phyloP scores from a whole-genome alignment of 73 alveolate species.

The Paraurostyla sp. region DNA sequence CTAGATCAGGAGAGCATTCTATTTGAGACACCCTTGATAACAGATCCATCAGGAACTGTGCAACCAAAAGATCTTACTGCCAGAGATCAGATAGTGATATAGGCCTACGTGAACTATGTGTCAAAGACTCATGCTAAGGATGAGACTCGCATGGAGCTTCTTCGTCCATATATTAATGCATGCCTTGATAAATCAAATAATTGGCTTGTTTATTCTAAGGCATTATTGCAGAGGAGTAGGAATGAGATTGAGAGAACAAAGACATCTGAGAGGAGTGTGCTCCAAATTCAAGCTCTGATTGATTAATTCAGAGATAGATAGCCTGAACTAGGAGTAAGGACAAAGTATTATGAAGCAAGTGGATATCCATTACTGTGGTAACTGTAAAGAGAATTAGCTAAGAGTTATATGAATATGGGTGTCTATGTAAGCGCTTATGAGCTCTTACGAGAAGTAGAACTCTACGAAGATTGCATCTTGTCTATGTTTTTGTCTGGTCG shows the following conservation, averaged over 20 bases:
- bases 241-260: conserved; percentile 91
- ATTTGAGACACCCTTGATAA: conserved; percentile 90
- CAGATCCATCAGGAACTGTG: conserved; percentile 85
- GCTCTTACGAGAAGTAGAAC: conserved; percentile 86
- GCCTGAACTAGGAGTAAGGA: conserved; percentile 85
- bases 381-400: conserved; percentile 90
- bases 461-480: conserved; percentile 96
- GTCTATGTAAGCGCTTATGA: conserved; percentile 94
- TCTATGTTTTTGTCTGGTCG: conserved; percentile 90
- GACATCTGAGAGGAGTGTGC: conserved; percentile 92
- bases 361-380: conserved; percentile 90
- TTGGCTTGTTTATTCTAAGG: conserved; percentile 93
- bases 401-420: conserved; percentile 91
- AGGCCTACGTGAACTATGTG: conserved; percentile 87
- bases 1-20: conserved; percentile 92
- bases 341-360: conserved; percentile 77
- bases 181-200: conserved; percentile 88
- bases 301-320: conserved; percentile 93
- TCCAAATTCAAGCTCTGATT: conserved; percentile 91
- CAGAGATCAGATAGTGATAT: conserved; percentile 90
- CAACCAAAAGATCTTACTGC: conserved; percentile 76
- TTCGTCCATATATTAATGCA: conserved; percentile 85
- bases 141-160: conserved; percentile 86
- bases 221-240: conserved; percentile 89
- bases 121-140: conserved; percentile 91